Base-by-base conservation (phyloP, 345 rosid species). In the Citrus maxima region DNA sequence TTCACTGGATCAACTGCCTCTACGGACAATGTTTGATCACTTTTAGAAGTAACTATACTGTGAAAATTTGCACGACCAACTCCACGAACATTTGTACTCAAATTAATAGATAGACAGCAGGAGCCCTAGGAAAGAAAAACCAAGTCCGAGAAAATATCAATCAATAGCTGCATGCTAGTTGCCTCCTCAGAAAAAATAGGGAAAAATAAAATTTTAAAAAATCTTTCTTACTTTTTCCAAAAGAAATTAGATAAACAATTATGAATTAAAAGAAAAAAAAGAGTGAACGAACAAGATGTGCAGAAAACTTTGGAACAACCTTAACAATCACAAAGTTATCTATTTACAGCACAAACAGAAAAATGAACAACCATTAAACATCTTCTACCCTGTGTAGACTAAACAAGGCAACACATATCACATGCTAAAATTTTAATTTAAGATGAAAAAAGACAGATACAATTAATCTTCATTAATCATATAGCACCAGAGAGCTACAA, bases 111-210 rank as follows among this genome's bases (percentile, higher is more conserved):
- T 62, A 88, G 76, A 75, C 84, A 83, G 82, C 85, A 83, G 75
- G 42, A 87, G 40, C 78, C 85, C 99, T 95, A 91, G 51, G 40
- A 49, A 74, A 78, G 27, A 76, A 63, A 81, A 67, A 60, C 10
- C 67, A 77, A 12, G n/a, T 13, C 2, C 30, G 54, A 27, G 16
- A 25, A 65, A 4, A 60, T 32, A 46, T 72, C 38, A 76, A 25
- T 25, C 8, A 28, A 76, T 67, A 30, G 54, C 62, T 37, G 51
- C 49, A 62, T 22, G 27, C 67, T 24, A 55, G 56, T 56, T 54
- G 40, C 21, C 37, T 34, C 78, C 51, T 12, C 25, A 30, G 49
- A 6, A 59, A 60, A 58, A 63, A 27, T 8, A 7, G 1, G 66
- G 30, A 13, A 27, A 25, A 27, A 4, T 16, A 3, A 27, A 62